These are phyloP conservation scores for Alternaria ventricosa DNA, from an alignment of 2,329 filamentous ascomycete genomes.

Conservation along the genomic window DNA sequence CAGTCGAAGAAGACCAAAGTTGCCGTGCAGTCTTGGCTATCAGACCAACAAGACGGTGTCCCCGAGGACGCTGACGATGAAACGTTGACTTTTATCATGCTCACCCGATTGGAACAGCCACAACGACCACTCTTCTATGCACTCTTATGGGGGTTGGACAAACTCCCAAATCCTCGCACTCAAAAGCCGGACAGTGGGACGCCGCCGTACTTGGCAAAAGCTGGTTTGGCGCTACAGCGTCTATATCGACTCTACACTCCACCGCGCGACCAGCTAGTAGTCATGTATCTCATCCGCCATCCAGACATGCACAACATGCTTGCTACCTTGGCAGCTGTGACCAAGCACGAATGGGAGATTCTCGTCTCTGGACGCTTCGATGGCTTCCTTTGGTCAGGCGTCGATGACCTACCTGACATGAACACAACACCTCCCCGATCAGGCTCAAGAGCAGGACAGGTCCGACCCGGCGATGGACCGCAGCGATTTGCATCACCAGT, in stretches of 20 bases:
- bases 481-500: constrained; percentile 54
- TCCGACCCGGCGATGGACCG: constrained; percentile 48
- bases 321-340: constrained; percentile 85
- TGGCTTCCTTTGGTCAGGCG: constrained; percentile 92
- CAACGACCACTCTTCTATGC: constrained; percentile 84
- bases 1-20: constrained; percentile 91
- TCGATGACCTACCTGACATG: constrained; percentile 63
- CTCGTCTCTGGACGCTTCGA: constrained; percentile 92
- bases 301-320: constrained; percentile 83
- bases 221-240: constrained; percentile 79
- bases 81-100: constrained; percentile 89
- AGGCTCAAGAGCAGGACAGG: constrained; percentile 49
- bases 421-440: constrained; percentile 27
- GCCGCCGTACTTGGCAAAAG: constrained; percentile 77
- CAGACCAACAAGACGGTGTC: constrained; percentile 76
- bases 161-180: constrained; percentile 62
- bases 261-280: constrained; percentile 85
- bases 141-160: constrained; percentile 68
- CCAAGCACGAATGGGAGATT: constrained; percentile 94
- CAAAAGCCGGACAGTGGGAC: constrained; percentile 70
- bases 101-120: constrained; percentile 80
- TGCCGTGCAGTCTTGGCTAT: constrained; percentile 91
- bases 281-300: constrained; percentile 85
- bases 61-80: constrained; percentile 93
- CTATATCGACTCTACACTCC: constrained; percentile 76